These are phyloP conservation scores for Cladosporium velox DNA, from an alignment of 2,329 filamentous ascomycete genomes.

Conservation along the genomic window DNA sequence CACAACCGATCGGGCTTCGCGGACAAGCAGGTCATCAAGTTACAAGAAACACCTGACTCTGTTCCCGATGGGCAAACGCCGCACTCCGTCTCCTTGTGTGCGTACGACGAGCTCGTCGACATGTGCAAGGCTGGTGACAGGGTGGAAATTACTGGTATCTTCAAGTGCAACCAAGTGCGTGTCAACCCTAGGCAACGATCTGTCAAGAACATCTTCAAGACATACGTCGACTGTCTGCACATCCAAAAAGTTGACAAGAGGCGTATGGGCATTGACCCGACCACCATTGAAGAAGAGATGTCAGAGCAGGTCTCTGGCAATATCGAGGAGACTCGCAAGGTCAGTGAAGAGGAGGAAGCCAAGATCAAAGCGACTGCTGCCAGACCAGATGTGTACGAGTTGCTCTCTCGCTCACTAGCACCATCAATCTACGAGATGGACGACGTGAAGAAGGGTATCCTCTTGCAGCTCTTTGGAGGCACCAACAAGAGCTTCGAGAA, in stretches of 20 bases:
- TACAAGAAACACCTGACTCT: slow-evolving; percentile 94
- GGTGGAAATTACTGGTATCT: slow-evolving; percentile 93
- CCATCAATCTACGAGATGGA: slow-evolving; percentile 98
- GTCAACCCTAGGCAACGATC: slow-evolving; percentile 91
- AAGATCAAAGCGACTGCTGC: slow-evolving; percentile 81
- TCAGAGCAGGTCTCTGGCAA: slow-evolving; percentile 70
- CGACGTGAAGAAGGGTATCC: slow-evolving; percentile 97
- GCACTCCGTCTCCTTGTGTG: slow-evolving; percentile 93
- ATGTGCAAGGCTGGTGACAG: slow-evolving; percentile 97
- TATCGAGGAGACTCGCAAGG: slow-evolving; percentile 79
- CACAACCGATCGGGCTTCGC: slow-evolving; percentile 94
- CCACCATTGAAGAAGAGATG: slow-evolving; percentile 81
- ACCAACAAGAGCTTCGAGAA: slow-evolving; percentile 98
- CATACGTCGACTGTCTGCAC: slow-evolving; percentile 92
- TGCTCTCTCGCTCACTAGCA: slow-evolving; percentile 85
- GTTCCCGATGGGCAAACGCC: slow-evolving; percentile 96
- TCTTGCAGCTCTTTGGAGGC: slow-evolving; percentile 93
- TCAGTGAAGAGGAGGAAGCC: slow-evolving; percentile 82
- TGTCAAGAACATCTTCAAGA: slow-evolving; percentile 96
- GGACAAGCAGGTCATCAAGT: slow-evolving; percentile 98
- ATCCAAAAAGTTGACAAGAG: slow-evolving; percentile 97
- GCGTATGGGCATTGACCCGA: slow-evolving; percentile 85
- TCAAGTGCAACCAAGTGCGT: slow-evolving; percentile 89
- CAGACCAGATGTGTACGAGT: slow-evolving; percentile 86
- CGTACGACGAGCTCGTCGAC: slow-evolving; percentile 96